phyloP scores from a whole-genome alignment of 2,329 filamentous ascomycete species.

The Trichoderma koningii region DNA sequence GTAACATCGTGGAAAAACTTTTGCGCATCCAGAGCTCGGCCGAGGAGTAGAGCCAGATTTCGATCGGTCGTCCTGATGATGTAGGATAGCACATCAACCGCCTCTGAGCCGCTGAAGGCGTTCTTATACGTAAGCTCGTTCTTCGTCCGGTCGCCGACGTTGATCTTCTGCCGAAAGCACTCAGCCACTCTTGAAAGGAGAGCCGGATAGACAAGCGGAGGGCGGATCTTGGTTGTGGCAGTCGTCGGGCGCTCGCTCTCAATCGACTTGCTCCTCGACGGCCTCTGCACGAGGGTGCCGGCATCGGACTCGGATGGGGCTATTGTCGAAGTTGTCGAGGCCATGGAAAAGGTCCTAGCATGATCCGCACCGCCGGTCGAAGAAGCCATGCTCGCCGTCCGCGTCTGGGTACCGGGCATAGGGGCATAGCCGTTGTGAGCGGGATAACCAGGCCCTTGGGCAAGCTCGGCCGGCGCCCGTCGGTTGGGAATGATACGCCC shows the following conservation, averaged over 20 bases:
- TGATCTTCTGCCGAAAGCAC: constrained; percentile 87
- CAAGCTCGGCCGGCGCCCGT: constrained; percentile 50
- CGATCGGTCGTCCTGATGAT: constrained; percentile 97
- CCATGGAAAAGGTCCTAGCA: constrained; percentile 84
- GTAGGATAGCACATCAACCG: constrained; percentile 91
- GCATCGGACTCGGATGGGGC: constrained; percentile 60
- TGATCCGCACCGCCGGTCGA: constrained; percentile 53
- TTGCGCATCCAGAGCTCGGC: constrained; percentile 90
- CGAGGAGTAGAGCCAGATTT: constrained; percentile 87
- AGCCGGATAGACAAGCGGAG: constrained; percentile 91
- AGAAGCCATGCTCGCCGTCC: constrained; percentile 63
- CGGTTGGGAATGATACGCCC: constrained; percentile 84
- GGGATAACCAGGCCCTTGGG: constrained; percentile 42
- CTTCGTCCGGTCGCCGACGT: constrained; percentile 85
- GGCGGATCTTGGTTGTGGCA: constrained; percentile 58
- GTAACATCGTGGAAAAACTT: constrained; percentile 99
- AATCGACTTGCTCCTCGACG: constrained; percentile 59
- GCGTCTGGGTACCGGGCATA: constrained; percentile 57
- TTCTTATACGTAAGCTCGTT: constrained; percentile 97
- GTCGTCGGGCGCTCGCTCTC: constrained; percentile 59
- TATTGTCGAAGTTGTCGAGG: constrained; percentile 74
- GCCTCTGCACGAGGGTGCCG: constrained; percentile 54
- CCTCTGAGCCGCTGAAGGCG: constrained; percentile 92
- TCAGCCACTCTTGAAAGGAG: constrained; percentile 90
- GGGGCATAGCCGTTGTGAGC: constrained; percentile 44